These are phyloP conservation scores for Saksenaea oblongispora DNA, from an alignment of 371 early-diverging fungal species.

Conservation along the genomic window DNA sequence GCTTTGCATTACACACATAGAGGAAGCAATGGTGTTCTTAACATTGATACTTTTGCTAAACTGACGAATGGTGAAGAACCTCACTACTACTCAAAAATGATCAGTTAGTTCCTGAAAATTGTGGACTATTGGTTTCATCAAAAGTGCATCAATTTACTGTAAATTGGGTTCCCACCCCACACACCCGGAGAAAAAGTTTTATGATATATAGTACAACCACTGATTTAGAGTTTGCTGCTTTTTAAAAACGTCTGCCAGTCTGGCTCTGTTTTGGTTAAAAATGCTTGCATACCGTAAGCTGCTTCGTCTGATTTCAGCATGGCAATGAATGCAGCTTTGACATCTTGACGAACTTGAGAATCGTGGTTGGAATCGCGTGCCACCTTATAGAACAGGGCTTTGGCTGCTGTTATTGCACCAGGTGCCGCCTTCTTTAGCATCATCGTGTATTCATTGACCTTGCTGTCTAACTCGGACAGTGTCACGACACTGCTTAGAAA, in stretches of 20 bases:
- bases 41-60: no score
- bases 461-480: constrained; percentile 37
- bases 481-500: constrained; percentile 45
- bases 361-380: constrained; percentile 34
- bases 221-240: constrained; percentile 7
- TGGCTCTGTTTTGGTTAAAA: constrained; percentile 56
- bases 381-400: constrained; percentile 50
- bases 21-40: no score
- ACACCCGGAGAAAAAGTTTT: no score
- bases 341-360: constrained; percentile 32
- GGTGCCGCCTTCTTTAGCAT: constrained; percentile 60
- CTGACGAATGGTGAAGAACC: no score
- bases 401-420: constrained; percentile 56
- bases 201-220: no score
- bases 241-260: constrained; percentile 57
- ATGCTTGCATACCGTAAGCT: constrained; percentile 65
- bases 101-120: no score
- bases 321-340: constrained; percentile 47
- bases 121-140: no score
- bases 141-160: no score
- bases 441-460: constrained; percentile 42
- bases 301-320: constrained; percentile 75
- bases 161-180: no score
- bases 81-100: no score
- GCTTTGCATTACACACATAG: no score